phyloP scores from a whole-genome alignment of 2,329 filamentous ascomycete genomes.

The Coleophoma crateriformis region DNA sequence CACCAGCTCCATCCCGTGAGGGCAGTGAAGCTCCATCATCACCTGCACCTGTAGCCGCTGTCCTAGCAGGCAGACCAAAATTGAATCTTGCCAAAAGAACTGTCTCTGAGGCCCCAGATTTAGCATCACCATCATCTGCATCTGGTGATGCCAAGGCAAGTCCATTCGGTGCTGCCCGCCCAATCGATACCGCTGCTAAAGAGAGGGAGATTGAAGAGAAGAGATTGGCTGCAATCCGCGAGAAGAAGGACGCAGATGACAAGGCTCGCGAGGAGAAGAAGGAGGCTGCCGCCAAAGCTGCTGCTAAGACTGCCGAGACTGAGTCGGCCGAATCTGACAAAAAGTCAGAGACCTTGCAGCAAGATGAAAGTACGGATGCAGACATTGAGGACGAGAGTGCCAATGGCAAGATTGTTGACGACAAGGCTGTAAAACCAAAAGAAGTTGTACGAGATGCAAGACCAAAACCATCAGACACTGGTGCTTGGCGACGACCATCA shows the following conservation, averaged over 20 bases:
- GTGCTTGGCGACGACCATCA: conserved; percentile 54
- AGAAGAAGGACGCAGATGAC: conserved; percentile 71
- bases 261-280: conserved; percentile 53
- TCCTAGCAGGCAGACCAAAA: conserved; percentile 65
- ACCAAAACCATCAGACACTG: conserved; percentile 50
- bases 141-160: conserved; percentile 75
- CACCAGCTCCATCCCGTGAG: conserved; percentile 64
- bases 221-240: conserved; percentile 63
- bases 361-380: conserved; percentile 22
- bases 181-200: conserved; percentile 86
- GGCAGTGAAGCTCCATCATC: conserved; percentile 73
- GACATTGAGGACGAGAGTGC: conserved; percentile 27
- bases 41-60: conserved; percentile 50
- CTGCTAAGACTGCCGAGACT: conserved; percentile 27
- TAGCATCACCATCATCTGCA: conserved; percentile 42
- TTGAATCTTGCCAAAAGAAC: conserved; percentile 89
- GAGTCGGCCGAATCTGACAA: conserved; percentile 17
- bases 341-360: conserved; percentile 25
- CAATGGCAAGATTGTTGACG: conserved; percentile 36
- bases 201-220: conserved; percentile 91
- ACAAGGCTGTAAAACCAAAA: conserved; percentile 41
- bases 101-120: conserved; percentile 64
- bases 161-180: conserved; percentile 88
- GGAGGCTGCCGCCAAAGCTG: conserved; percentile 40
- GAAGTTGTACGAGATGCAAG: conserved; percentile 41